These are phyloP conservation scores for Saururus chinensis DNA, from an alignment of 164 flowering plant species.

Conservation along the genomic window DNA sequence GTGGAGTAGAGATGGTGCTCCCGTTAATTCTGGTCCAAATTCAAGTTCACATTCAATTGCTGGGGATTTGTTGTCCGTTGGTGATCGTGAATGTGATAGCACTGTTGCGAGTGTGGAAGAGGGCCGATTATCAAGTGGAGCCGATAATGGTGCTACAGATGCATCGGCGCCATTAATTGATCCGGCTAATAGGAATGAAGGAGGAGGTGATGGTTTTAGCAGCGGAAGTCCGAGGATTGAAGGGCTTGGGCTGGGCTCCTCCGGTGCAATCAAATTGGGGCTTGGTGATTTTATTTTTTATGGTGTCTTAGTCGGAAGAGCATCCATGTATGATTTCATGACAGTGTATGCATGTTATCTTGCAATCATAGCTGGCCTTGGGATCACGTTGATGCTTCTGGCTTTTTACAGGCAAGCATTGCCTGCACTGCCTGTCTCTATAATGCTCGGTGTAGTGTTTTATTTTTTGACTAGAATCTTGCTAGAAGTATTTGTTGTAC, in stretches of 20 bases:
- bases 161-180: slow-evolving; percentile 53
- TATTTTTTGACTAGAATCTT: slow-evolving; percentile 66
- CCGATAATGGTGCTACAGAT: slow-evolving; percentile 15
- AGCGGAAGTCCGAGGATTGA: slow-evolving; percentile 46
- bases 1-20: slow-evolving; percentile 41
- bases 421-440: slow-evolving; percentile 96
- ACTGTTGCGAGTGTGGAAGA: slow-evolving; percentile 38
- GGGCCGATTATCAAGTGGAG: slow-evolving; percentile 16
- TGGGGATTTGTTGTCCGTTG: slow-evolving; percentile 11
- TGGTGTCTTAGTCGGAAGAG: slow-evolving; percentile 93
- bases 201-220: slow-evolving; percentile 14
- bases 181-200: slow-evolving; percentile 15
- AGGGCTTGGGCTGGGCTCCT: slow-evolving; percentile 83
- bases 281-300: slow-evolving; percentile 95
- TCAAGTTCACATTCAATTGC: slow-evolving; percentile 16
- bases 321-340: slow-evolving; percentile 96
- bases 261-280: slow-evolving; percentile 91
- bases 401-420: slow-evolving; percentile 82
- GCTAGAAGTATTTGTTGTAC: slow-evolving; percentile 70
- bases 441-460: slow-evolving; percentile 75
- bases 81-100: slow-evolving; percentile 14
- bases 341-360: slow-evolving; percentile 97
- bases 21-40: slow-evolving; percentile 9
- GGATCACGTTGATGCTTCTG: slow-evolving; percentile 70
- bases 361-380: slow-evolving; percentile 94